Conservation (phyloP, 148 eudicot genomes). For the Pouteria glomerata region DNA sequence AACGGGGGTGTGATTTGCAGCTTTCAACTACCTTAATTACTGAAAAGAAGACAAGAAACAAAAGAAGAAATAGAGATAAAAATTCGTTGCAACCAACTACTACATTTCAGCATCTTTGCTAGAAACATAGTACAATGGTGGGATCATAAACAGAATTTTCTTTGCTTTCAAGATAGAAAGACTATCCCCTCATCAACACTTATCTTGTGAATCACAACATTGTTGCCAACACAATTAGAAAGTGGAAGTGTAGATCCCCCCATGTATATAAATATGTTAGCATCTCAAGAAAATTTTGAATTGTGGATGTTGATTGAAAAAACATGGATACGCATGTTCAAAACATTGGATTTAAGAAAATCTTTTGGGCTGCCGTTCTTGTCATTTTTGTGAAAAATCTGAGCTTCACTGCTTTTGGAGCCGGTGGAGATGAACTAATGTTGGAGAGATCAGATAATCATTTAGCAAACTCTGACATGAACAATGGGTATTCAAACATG, state of each 20-base stretch:
- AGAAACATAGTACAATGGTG: not conserved
- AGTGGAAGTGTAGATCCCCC: not conserved
- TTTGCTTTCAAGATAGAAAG: conserved; percentile 32
- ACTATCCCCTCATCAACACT: conserved; percentile 16
- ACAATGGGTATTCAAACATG: conserved; percentile 8
- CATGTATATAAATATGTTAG: not conserved
- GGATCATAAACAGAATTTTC: conserved; percentile 1
- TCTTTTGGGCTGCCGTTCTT: conserved; percentile 15
- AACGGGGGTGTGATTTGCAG: not conserved
- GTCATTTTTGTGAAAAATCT: not conserved
- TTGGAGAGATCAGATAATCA: not conserved
- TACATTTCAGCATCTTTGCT: not conserved
- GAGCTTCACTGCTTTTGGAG: conserved; percentile 1
- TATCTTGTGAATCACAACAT: conserved; percentile 13
- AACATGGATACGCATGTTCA: conserved; percentile 13
- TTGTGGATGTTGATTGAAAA: not conserved
- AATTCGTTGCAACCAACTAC: not conserved
- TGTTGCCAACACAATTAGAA: not conserved
- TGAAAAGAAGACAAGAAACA: not conserved
- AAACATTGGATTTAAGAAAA: not conserved
- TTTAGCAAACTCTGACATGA: conserved; percentile 3
- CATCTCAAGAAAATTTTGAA: not conserved
- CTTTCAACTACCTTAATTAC: not conserved
- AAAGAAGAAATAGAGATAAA: no score
- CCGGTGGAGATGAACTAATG: conserved; percentile 9